Conservation (phyloP, 805 yeast species). For the Kuraishia ogatae region DNA sequence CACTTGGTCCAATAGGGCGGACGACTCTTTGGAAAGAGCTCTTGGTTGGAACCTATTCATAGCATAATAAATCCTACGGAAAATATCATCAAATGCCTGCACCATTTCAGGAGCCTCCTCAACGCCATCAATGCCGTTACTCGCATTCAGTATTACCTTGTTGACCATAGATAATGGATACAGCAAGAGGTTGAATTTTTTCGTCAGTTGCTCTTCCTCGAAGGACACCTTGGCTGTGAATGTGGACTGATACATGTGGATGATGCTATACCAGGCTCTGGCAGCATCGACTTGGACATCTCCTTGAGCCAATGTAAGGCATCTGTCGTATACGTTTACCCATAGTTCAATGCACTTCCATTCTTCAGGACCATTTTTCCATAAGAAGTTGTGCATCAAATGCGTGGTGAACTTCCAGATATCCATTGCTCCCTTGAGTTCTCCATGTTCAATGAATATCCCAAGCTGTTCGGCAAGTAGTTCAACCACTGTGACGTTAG, state of each 20-base stretch:
- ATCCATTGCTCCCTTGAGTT: not conserved
- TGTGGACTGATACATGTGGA: not conserved
- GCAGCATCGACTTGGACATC: not conserved
- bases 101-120: not conserved
- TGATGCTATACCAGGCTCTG: not conserved
- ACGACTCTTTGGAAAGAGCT: not conserved
- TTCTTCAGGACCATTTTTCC: not conserved
- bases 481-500: not conserved
- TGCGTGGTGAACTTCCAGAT: constrained; percentile 1
- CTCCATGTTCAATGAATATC: not conserved
- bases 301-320: not conserved
- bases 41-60: not conserved
- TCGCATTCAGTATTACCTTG: no score
- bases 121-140: not conserved
- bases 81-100: not conserved
- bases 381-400: not conserved
- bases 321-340: not conserved
- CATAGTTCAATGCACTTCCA: not conserved
- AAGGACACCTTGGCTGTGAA: not conserved
- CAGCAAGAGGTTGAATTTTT: not conserved
- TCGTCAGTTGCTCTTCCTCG: not conserved
- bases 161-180: not conserved
- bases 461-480: not conserved
- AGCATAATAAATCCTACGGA: not conserved
- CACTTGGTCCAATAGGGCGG: not conserved